Conservation (phyloP, 2,329 filamentous ascomycete genomes). For the Metarhizium humberi region DNA sequence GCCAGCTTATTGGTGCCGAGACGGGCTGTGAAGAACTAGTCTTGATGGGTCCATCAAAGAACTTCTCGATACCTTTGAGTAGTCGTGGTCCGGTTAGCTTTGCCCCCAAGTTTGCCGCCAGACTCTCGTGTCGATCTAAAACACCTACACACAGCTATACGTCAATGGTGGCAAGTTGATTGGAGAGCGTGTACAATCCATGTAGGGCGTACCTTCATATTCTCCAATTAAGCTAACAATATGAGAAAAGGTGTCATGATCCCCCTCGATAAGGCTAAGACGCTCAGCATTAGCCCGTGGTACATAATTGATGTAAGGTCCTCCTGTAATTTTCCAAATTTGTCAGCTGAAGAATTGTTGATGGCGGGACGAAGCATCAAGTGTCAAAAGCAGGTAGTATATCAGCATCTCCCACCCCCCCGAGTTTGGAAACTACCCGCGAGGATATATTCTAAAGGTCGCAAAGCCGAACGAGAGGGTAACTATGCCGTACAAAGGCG, state of each 20-base stretch:
- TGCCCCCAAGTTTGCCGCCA: slow-evolving; percentile 77
- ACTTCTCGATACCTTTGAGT: slow-evolving; percentile 75
- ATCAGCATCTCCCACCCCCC: neutral
- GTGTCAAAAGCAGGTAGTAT: neutral
- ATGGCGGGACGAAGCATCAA: slow-evolving; percentile 12
- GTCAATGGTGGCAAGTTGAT: slow-evolving; percentile 2
- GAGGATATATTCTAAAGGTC: neutral
- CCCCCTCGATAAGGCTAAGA: slow-evolving; percentile 42
- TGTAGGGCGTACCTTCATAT: slow-evolving; percentile 53
- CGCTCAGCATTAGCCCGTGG: slow-evolving; percentile 33
- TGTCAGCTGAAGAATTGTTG: neutral
- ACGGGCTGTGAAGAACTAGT: slow-evolving; percentile 43
- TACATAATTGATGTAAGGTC: slow-evolving; percentile 42
- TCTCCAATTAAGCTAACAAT: slow-evolving; percentile 65
- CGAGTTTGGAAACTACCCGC: neutral
- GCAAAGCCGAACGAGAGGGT: neutral
- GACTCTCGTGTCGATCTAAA: slow-evolving; percentile 74
- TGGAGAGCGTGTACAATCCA: neutral
- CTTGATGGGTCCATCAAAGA: slow-evolving; percentile 73
- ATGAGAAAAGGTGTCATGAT: slow-evolving; percentile 60
- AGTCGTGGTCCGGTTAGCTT: slow-evolving; percentile 74
- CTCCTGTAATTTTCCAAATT: neutral
- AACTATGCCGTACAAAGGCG: neutral
- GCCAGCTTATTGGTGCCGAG: slow-evolving; percentile 62
- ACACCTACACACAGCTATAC: slow-evolving; percentile 43